A percentile compares a stretch with the other conserved stretches of the same genome.
These are phyloP conservation scores for Wickerhamiella kazuoi DNA, from an alignment of 805 yeast genomes.

Conservation along the genomic window DNA sequence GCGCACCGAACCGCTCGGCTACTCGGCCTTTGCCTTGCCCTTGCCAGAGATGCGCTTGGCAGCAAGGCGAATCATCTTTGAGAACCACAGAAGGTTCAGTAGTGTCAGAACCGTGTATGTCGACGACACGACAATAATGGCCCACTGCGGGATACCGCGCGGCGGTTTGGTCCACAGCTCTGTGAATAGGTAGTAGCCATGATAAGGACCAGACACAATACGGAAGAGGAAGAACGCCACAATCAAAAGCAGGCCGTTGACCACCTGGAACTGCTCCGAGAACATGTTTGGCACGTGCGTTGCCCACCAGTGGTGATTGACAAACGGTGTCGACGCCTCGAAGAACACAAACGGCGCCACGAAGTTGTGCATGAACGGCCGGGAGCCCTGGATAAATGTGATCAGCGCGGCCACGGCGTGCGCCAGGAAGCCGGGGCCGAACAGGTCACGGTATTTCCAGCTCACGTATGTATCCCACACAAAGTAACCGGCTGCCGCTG, in stretches of 20 bases:
- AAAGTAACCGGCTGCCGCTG: constrained; percentile 72
- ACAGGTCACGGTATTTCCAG: constrained; percentile 38
- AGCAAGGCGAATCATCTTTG: constrained; percentile 44
- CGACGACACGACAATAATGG: constrained; percentile 33
- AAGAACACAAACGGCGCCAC: constrained; percentile 67
- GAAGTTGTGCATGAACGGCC: constrained; percentile 67
- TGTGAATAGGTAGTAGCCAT: constrained; percentile 30
- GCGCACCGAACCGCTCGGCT: no score
- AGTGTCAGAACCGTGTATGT: constrained; percentile 46
- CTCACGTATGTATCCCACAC: constrained; percentile 78
- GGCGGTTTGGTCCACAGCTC: constrained; percentile 17
- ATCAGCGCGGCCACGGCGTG: constrained; percentile 72
- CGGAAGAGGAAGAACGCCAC: constrained; percentile 58
- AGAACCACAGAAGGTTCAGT: constrained; percentile 74
- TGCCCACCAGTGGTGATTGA: constrained; percentile 84
- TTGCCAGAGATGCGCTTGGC: not conserved
- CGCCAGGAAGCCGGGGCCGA: constrained; percentile 64
- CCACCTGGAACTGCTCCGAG: constrained; percentile 32
- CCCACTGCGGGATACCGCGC: constrained; percentile 27
- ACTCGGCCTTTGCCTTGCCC: not conserved
- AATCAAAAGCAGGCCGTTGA: constrained; percentile 61
- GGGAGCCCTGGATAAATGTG: constrained; percentile 46
- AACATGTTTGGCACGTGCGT: constrained; percentile 58
- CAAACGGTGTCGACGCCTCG: constrained; percentile 88
- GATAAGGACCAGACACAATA: constrained; percentile 73